These are phyloP conservation scores for Aspergillus chevalieri DNA, from an alignment of 2,329 filamentous ascomycete genomes.

Conservation along the genomic window DNA sequence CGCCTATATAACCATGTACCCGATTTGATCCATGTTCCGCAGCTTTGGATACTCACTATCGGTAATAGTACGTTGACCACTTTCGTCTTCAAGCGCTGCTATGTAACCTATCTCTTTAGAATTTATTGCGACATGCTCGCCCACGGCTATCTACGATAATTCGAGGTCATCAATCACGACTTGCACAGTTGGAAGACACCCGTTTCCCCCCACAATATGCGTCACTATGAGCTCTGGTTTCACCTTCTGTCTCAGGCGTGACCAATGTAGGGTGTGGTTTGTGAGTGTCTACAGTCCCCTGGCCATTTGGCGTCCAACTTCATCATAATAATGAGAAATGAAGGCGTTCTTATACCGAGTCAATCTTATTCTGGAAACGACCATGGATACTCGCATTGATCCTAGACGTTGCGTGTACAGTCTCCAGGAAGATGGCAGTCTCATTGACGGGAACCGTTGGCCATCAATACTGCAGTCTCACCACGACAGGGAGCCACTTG, in stretches of 20 bases:
- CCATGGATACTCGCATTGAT: background rate
- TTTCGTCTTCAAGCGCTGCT: background rate
- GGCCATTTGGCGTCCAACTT: background rate
- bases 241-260: slow-evolving; percentile 1
- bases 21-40: slow-evolving; percentile 3
- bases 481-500: background rate
- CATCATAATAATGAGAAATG: background rate
- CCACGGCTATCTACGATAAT: slow-evolving; percentile 1
- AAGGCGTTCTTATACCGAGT: background rate
- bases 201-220: slow-evolving; percentile 1
- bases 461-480: slow-evolving; percentile 1
- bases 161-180: background rate
- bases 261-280: slow-evolving; percentile 1
- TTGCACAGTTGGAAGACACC: background rate
- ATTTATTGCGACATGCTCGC: slow-evolving; percentile 3
- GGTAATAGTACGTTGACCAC: slow-evolving; percentile 1
- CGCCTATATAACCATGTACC: background rate
- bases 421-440: slow-evolving; percentile 2
- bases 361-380: background rate
- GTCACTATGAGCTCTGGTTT: slow-evolving; percentile 1
- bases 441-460: background rate
- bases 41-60: slow-evolving; percentile 5
- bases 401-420: background rate
- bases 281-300: background rate
- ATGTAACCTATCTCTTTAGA: background rate